Evolutionary conservation across 1,284 basidiomycete species (phyloP).

Genomic region (Thecaphora frezii): DNA sequence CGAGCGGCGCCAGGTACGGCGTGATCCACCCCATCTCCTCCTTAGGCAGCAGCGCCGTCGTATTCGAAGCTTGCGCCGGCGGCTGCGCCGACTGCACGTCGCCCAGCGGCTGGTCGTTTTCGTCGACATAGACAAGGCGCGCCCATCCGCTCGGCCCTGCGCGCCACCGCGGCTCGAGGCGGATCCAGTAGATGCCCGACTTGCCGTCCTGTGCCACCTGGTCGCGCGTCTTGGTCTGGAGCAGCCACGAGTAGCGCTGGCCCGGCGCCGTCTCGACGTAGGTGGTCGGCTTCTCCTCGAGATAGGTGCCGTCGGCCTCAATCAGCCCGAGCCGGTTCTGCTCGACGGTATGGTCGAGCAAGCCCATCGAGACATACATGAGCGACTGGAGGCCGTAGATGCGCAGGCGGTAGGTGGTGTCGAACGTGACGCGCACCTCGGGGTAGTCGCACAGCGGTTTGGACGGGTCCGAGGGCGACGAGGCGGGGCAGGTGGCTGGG

Average conservation of each 20-base stretch:
- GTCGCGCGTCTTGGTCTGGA: slow-evolving; percentile 6
- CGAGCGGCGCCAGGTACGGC: slow-evolving; percentile 9
- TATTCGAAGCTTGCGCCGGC: not conserved
- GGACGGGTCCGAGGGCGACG: not conserved
- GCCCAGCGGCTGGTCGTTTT: not conserved
- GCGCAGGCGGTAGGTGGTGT: slow-evolving; percentile 31
- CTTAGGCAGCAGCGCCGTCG: slow-evolving; percentile 5
- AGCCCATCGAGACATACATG: slow-evolving; percentile 20
- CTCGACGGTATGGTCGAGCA: slow-evolving; percentile 18
- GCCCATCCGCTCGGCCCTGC: slow-evolving; percentile 24
- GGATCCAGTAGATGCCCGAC: slow-evolving; percentile 36
- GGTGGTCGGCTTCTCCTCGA: slow-evolving; percentile 15
- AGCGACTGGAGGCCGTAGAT: slow-evolving; percentile 24
- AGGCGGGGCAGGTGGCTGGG: not conserved
- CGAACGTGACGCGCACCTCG: slow-evolving; percentile 31
- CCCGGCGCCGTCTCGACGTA: slow-evolving; percentile 38
- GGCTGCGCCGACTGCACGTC: no score
- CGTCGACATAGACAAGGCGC: slow-evolving; percentile 14
- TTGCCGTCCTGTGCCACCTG: slow-evolving; percentile 23
- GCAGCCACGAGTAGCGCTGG: slow-evolving; percentile 43
- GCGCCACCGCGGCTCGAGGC: slow-evolving; percentile 35
- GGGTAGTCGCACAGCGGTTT: slow-evolving; percentile 6
- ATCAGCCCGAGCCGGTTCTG: slow-evolving; percentile 28
- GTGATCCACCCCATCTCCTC: slow-evolving; percentile 37
- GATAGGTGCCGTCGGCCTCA: slow-evolving; percentile 44